These are phyloP conservation scores for Elongisporangium prolatum DNA, from an alignment of 352 stramenopile species.

Conservation along the genomic window DNA sequence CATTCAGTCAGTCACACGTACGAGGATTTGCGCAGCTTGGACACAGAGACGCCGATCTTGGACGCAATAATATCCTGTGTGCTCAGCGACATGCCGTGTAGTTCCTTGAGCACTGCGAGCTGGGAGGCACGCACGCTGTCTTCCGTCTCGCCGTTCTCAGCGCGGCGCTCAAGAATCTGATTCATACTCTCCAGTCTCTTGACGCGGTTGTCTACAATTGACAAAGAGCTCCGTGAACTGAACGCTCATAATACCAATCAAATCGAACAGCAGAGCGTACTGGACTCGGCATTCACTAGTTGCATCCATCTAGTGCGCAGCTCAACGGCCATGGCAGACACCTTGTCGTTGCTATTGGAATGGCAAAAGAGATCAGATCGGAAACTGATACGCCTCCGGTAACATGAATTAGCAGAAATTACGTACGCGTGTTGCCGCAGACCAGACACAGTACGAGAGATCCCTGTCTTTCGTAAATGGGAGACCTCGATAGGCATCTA, in stretches of 20 bases:
- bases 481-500: slow-evolving; percentile 60
- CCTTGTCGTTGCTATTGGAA: slow-evolving; percentile 63
- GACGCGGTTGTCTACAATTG: slow-evolving; percentile 21
- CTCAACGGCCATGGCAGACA: slow-evolving; percentile 59
- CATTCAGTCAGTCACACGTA: slow-evolving; percentile 12
- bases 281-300: slow-evolving; percentile 38
- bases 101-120: slow-evolving; percentile 43
- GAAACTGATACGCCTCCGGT: too few species aligned
- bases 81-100: slow-evolving; percentile 57
- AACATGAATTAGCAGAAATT: not conserved
- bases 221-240: slow-evolving; percentile 2
- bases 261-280: slow-evolving; percentile 12
- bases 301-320: slow-evolving; percentile 74
- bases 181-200: slow-evolving; percentile 52
- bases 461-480: slow-evolving; percentile 65
- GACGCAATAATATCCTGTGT: slow-evolving; percentile 77
- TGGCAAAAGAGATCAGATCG: slow-evolving; percentile 2
- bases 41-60: slow-evolving; percentile 71
- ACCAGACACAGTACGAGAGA: slow-evolving; percentile 52
- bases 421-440: slow-evolving; percentile 74
- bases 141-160: slow-evolving; percentile 22
- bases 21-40: slow-evolving; percentile 74
- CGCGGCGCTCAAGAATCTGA: slow-evolving; percentile 42
- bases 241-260: not conserved
- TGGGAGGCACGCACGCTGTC: slow-evolving; percentile 33